Evolutionary conservation across 352 stramenopile species (phyloP).

Genomic region (Globisporangium cederbergense): DNA sequence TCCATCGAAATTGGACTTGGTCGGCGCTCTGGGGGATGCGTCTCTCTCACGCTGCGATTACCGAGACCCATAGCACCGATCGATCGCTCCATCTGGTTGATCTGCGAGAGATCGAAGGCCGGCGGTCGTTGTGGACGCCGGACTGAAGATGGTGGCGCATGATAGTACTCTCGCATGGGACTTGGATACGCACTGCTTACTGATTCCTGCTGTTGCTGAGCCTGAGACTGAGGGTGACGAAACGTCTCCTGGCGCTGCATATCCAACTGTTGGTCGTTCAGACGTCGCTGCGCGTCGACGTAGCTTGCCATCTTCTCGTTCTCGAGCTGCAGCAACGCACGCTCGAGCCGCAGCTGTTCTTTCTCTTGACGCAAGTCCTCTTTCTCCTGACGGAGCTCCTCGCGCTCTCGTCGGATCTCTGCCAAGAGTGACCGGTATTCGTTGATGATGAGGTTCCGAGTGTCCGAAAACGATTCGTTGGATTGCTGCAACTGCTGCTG

Average conservation of each 20-base stretch:
- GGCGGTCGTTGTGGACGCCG: constrained; percentile 10
- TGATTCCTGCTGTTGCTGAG: constrained; percentile 9
- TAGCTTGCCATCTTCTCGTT: constrained; percentile 71
- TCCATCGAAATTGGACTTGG: constrained; percentile 64
- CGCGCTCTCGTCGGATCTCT: constrained; percentile 70
- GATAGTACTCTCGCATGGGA: constrained; percentile 4
- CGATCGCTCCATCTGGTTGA: constrained; percentile 19
- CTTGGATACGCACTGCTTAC: neutral
- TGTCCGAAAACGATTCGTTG: constrained; percentile 9
- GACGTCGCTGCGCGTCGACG: constrained; percentile 53
- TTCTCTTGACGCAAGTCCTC: constrained; percentile 66
- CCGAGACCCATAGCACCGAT: constrained; percentile 13
- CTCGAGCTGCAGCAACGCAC: constrained; percentile 60
- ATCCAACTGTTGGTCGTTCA: constrained; percentile 55
- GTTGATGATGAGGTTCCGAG: constrained; percentile 32
- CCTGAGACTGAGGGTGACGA: constrained; percentile 17
- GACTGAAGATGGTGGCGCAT: neutral
- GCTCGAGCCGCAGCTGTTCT: constrained; percentile 70
- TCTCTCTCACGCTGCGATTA: constrained; percentile 5
- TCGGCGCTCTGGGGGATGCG: constrained; percentile 20
- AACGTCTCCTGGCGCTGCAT: constrained; percentile 19
- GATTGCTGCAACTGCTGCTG: constrained; percentile 19
- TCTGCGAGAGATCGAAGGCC: constrained; percentile 15
- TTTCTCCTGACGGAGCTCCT: constrained; percentile 67
- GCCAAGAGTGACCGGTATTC: constrained; percentile 63